A percentile compares a stretch with the other conserved stretches of the same genome.
Conservation (phyloP, 148 eudicot species). For the Camellia japonica region DNA sequence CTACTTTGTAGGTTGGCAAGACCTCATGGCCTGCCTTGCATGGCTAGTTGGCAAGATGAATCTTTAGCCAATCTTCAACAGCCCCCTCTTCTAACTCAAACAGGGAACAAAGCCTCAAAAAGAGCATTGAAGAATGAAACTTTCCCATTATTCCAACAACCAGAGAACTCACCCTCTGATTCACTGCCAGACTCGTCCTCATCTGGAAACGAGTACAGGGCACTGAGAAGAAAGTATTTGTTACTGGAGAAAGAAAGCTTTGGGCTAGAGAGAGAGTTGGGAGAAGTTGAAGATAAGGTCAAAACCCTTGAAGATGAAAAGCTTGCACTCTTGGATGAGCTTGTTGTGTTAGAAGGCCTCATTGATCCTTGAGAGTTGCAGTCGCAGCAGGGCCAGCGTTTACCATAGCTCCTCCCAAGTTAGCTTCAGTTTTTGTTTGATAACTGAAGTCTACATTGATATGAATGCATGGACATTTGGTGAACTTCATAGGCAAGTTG, state of each 20-base stretch:
- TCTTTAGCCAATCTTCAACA: no score
- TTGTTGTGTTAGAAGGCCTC: constrained; percentile 79
- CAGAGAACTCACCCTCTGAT: constrained; percentile 24
- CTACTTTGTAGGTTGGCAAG: no score
- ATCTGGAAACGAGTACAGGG: constrained; percentile 52
- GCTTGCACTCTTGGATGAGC: constrained; percentile 56
- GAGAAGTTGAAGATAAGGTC: constrained; percentile 56
- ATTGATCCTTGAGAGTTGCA: constrained; percentile 59
- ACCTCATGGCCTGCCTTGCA: no score
- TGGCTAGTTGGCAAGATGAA: no score
- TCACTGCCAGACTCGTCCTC: constrained; percentile 30
- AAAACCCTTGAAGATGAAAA: constrained; percentile 72
- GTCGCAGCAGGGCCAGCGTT: constrained; percentile 13
- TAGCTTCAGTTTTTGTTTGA: no score
- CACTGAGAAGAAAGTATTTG: constrained; percentile 59
- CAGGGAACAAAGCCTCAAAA: constrained; percentile 34
- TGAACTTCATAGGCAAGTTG: neutral
- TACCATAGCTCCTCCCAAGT: neutral
- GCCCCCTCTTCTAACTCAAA: constrained; percentile 22
- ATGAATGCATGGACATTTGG: neutral
- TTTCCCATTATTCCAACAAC: constrained; percentile 36
- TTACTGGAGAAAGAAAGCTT: constrained; percentile 65
- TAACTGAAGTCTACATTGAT: neutral
- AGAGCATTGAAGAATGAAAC: constrained; percentile 33
- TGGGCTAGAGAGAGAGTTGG: constrained; percentile 49